A percentile compares a stretch with the other conserved stretches of the same genome.
phyloP scores from a whole-genome alignment of 2,329 filamentous ascomycete genomes.

The Cercospora sesami region DNA sequence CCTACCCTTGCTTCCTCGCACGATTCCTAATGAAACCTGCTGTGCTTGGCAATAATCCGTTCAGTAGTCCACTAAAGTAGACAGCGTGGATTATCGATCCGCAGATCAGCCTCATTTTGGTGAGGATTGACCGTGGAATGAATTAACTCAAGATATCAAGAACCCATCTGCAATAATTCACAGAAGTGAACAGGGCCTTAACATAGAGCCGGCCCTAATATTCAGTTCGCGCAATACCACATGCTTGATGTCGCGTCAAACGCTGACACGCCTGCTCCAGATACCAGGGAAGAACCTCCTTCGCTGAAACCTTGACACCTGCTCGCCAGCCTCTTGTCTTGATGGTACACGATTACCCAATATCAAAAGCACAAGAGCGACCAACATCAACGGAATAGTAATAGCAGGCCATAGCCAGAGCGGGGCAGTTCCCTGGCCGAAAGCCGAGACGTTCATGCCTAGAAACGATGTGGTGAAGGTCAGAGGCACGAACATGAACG shows the following conservation, averaged over 20 bases:
- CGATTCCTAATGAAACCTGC: too few relatives aligned
- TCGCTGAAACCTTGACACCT: background rate
- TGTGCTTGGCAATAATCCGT: too few relatives aligned
- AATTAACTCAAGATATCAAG: too few relatives aligned
- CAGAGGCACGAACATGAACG: constrained; percentile 11
- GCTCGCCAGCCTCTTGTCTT: background rate
- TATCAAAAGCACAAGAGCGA: background rate
- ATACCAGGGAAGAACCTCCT: background rate
- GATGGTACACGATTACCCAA: background rate
- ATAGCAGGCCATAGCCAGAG: constrained; percentile 10
- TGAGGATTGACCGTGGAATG: too few relatives aligned
- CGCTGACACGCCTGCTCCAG: background rate
- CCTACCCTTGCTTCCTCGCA: too few relatives aligned
- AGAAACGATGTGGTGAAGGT: background rate
- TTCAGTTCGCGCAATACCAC: background rate
- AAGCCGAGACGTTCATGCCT: constrained; percentile 9
- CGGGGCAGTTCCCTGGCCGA: constrained; percentile 6
- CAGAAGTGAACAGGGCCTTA: too few relatives aligned
- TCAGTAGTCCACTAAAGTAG: too few relatives aligned
- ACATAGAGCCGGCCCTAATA: background rate
- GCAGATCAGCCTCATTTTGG: too few relatives aligned
- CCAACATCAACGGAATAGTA: background rate
- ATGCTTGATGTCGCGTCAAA: too few relatives aligned
- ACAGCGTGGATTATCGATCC: too few relatives aligned
- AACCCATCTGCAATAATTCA: too few relatives aligned